phyloP scores from a whole-genome alignment of 768 basidiomycete genomes.

The Boletus insuetus region DNA sequence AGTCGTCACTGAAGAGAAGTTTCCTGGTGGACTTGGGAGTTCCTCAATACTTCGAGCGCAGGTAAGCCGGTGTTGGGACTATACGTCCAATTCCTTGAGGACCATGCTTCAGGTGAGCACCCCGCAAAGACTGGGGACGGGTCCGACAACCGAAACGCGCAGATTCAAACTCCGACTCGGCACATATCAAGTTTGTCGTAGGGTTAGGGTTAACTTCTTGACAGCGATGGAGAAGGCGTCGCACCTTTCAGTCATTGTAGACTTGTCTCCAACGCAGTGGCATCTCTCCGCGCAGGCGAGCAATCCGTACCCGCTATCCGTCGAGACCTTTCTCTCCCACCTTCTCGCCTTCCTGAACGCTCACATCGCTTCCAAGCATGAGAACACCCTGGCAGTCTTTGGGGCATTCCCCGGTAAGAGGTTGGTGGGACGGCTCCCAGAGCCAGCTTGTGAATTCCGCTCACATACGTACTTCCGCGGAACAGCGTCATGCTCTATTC shows the following conservation, averaged over 20 bases:
- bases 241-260: slow-evolving; percentile 81
- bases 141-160: slow-evolving; percentile 8
- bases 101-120: slow-evolving; percentile 37
- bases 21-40: slow-evolving; percentile 29
- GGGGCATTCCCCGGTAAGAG: slow-evolving; percentile 84
- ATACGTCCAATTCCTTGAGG: slow-evolving; percentile 41
- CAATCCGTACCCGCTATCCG: slow-evolving; percentile 53
- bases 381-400: slow-evolving; percentile 91
- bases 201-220: no score
- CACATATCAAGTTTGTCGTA: no score
- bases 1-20: slow-evolving; percentile 54
- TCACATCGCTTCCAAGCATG: slow-evolving; percentile 86
- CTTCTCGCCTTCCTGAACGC: slow-evolving; percentile 90
- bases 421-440: slow-evolving; percentile 37
- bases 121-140: slow-evolving; percentile 27
- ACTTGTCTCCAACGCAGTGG: slow-evolving; percentile 88
- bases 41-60: slow-evolving; percentile 47
- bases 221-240: slow-evolving; percentile 42
- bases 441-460: neutral
- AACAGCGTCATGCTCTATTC: slow-evolving; percentile 76
- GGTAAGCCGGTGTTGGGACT: slow-evolving; percentile 34
- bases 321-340: slow-evolving; percentile 77
- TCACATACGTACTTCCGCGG: neutral
- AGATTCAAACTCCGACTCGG: no score
- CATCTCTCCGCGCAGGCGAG: slow-evolving; percentile 56